phyloP scores from a whole-genome alignment of 306 rosid species.

The Trifolium dubium region DNA sequence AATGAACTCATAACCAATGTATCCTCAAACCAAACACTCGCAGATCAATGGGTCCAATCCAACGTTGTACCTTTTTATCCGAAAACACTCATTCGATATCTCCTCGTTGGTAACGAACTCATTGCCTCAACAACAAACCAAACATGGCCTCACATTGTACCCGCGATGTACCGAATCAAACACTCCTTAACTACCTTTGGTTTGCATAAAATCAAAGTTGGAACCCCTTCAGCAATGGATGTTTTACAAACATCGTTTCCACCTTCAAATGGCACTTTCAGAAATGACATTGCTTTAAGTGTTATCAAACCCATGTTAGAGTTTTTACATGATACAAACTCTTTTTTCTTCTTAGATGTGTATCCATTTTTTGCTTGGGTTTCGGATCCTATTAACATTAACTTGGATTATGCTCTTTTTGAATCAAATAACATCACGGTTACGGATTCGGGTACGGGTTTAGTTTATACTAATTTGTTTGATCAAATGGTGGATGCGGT shows the following conservation, averaged over 20 bases:
- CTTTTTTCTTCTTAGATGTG: constrained; percentile 79
- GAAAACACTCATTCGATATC: constrained; percentile 63
- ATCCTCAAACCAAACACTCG: constrained; percentile 60
- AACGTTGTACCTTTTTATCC: constrained; percentile 66
- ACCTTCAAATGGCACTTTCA: constrained; percentile 75
- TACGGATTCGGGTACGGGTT: constrained; percentile 64
- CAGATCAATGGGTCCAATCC: constrained; percentile 61
- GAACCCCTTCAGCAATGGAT: constrained; percentile 73
- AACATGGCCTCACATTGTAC: constrained; percentile 61
- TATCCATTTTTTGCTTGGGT: constrained; percentile 78
- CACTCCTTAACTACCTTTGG: constrained; percentile 47
- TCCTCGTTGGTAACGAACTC: constrained; percentile 85
- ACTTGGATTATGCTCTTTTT: constrained; percentile 62
- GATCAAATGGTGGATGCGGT: constrained; percentile 93
- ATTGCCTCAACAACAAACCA: constrained; percentile 44
- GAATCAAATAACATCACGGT: constrained; percentile 53
- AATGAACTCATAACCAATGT: constrained; percentile 65
- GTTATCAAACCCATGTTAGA: constrained; percentile 70
- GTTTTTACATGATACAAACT: constrained; percentile 64
- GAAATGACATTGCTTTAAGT: constrained; percentile 56
- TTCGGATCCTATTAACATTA: constrained; percentile 54
- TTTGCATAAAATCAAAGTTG: constrained; percentile 67
- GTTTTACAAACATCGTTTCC: constrained; percentile 71
- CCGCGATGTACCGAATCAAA: constrained; percentile 67
- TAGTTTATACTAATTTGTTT: constrained; percentile 67